phyloP scores from a whole-genome alignment of 1,284 basidiomycete genomes.

The Pascua sp. region DNA sequence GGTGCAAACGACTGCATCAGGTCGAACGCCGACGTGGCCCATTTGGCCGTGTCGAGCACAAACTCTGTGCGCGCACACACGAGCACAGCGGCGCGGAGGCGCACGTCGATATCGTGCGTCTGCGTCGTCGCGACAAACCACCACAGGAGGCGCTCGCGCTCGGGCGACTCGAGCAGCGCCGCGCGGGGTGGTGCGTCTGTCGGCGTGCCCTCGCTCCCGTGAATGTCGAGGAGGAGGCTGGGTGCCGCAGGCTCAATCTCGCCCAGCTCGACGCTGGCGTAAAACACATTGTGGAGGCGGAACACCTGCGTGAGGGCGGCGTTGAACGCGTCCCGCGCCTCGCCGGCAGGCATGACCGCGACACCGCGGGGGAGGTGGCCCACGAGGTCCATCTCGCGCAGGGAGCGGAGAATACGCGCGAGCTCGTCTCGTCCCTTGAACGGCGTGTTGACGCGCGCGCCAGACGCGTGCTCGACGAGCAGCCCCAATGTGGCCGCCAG shows the following conservation, averaged over 20 bases:
- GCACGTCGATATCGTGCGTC: slow-evolving; percentile 4
- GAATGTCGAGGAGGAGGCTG: too few species aligned
- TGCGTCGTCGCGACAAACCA: slow-evolving; percentile 14
- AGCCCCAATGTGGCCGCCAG: slow-evolving; percentile 36
- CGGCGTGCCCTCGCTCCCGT: neutral
- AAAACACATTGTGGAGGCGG: slow-evolving; percentile 13
- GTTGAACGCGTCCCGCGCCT: slow-evolving; percentile 8
- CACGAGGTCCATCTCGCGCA: slow-evolving; percentile 14
- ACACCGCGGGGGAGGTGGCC: slow-evolving; percentile 6
- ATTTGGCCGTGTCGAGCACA: slow-evolving; percentile 11
- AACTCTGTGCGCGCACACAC: slow-evolving; percentile 47
- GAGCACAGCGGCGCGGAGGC: slow-evolving; percentile 59
- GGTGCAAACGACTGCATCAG: slow-evolving; percentile 28
- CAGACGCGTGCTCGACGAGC: slow-evolving; percentile 64
- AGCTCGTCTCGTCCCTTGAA: slow-evolving; percentile 63
- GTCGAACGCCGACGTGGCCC: slow-evolving; percentile 20
- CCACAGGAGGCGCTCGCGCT: slow-evolving; percentile 10
- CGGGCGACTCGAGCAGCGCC: slow-evolving; percentile 3
- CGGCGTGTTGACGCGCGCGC: slow-evolving; percentile 65
- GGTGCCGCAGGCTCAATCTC: too few species aligned
- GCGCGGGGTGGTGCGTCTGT: neutral
- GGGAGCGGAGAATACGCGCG: slow-evolving; percentile 10
- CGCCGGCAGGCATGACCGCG: neutral
- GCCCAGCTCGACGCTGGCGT: neutral
- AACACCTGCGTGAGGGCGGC: slow-evolving; percentile 6